These are phyloP conservation scores for Zygnema cylindricum DNA, from an alignment of 139 green algal genomes.

Conservation along the genomic window DNA sequence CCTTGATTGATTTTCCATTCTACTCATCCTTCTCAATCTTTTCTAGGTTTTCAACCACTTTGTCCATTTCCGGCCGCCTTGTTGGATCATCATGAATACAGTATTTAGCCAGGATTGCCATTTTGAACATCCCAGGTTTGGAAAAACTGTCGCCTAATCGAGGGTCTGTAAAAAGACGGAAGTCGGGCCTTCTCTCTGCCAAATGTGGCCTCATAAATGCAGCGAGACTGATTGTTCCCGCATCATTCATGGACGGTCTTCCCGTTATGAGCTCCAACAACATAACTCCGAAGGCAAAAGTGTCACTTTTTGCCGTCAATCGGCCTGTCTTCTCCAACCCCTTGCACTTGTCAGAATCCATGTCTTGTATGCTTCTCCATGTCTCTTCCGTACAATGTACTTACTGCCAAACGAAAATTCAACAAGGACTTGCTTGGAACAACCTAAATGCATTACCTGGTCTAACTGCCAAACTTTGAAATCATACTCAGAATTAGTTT, in stretches of 20 bases:
- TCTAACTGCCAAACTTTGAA: no score
- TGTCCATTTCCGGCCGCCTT: conserved; percentile 23
- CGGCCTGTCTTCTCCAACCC: no score
- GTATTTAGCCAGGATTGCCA: conserved; percentile 39
- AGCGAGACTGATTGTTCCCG: conserved; percentile 20
- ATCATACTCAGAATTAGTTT: no score
- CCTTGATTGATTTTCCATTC: no score
- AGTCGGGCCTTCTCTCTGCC: conserved; percentile 11
- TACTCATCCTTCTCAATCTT: conserved; percentile 22
- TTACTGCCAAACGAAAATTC: no score
- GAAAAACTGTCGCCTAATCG: conserved; percentile 8
- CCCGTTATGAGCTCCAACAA: conserved; percentile 37
- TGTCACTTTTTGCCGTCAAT: conserved; percentile 24
- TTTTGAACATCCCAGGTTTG: conserved; percentile 33
- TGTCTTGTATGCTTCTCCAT: no score
- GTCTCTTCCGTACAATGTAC: no score
- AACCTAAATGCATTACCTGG: no score
- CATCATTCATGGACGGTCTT: conserved; percentile 5
- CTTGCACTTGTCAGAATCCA: no score
- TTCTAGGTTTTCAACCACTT: conserved; percentile 29
- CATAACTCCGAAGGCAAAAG: conserved; percentile 29
- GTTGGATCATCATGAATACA: conserved; percentile 41
- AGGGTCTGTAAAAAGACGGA: conserved; percentile 31
- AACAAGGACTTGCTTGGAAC: no score
- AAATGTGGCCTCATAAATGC: conserved; percentile 29